Evolutionary conservation across 1,284 basidiomycete species (phyloP), one percentile per base, ranked within the genome.

Genomic region (Tremellales sp.): DNA sequence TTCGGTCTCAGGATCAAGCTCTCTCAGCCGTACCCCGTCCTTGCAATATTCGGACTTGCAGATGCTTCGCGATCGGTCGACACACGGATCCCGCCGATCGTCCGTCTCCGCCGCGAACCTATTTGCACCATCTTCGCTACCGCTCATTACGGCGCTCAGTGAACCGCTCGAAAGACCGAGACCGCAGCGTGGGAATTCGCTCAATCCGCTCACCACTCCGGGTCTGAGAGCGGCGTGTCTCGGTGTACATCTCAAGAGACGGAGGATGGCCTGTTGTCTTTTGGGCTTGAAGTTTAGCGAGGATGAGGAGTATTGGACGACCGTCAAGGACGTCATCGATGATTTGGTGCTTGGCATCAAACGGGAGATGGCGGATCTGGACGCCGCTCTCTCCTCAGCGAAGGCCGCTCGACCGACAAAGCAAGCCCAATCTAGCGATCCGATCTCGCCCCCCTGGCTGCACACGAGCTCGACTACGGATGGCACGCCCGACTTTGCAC

Each of bases 261-360:
- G 68, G 7, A 51, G 64, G 17, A 39, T 71, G 11, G 68, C 66
- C 0, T 70, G 67, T 54, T 71, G 65, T 50, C 55, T 72, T 1
- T 58, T 72, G 0, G 70, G 65, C 2, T 46, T 72, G 37, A 48
- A 52, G 6, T 71, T 70, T 48, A 23, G 29, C 23, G 4, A 41
- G 13, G 53, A 51, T 15, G 49, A 37, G 17, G 40, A 17, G 13
- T 70, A 72, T 44, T 70, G 68, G 67, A 43, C 42, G 8, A 56
- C 60, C 4, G 62, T 69, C 4, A 48, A 42, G 11, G 40, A 40
- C 2, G 43, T 52, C 2, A 44, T 70, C 17, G 49, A 53, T 0
- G 36, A 48, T 3, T 46, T 72, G 42, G 22, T 29, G 2, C 48
- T 40, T 6, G 40, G 48, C 2, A 62, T 67, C 45, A 41, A 50